Evolutionary conservation across 2,329 filamentous ascomycete genomes (phyloP), one percentile per base, ranked within the genome.

Genomic region (Ambrosiella cleistominuta): DNA sequence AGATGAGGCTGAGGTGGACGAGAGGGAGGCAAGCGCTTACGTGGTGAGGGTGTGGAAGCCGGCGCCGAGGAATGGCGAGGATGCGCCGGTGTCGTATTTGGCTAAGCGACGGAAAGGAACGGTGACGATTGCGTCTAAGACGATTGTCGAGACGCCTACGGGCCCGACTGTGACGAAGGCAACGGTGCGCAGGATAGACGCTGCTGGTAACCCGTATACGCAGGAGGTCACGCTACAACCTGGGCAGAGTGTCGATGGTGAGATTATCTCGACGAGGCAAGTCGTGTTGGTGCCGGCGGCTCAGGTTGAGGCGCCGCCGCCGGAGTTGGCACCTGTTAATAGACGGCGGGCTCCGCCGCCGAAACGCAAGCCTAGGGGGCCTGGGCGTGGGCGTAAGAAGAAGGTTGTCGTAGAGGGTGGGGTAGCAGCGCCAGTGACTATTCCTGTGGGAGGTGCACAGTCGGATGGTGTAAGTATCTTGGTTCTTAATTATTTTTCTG

Each of bases 171-270:
- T 93, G 64, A 83, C 86, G 7, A 85, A 85, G 65, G 88, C 86
- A 0, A 93, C 85, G 19, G 86, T 96, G 57, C 81, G 86, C 64
- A 82, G 85, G 63, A 73, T 84, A 9, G 88, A 95, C 66, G 82
- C 84, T 3, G 80, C 81, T 0, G 90, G 90, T 27, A 91, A 91
- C 64, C 78, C 87, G 8, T 88, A 86, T 61, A 83, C 91, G 1
- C 88, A 93, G 68, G 88, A 94, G 65, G 82, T 93, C 7, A 85
- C 88, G 17, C 77, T 95, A 3, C 79, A 82, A 4, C 86, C 91
- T 59, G 89, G 88, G 0, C 86, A 93, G 66, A 42, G 35, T 42
- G 78, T 95, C 0, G 86, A 91, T 62, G 88, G 88, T 59, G 89
- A 95, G 66, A 83, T 95, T 55, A 79, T 88, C 60, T 75, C 78